Evolutionary conservation across 495 filamentous ascomycete genomes (phyloP).

Genomic region (Xylaria curta): DNA sequence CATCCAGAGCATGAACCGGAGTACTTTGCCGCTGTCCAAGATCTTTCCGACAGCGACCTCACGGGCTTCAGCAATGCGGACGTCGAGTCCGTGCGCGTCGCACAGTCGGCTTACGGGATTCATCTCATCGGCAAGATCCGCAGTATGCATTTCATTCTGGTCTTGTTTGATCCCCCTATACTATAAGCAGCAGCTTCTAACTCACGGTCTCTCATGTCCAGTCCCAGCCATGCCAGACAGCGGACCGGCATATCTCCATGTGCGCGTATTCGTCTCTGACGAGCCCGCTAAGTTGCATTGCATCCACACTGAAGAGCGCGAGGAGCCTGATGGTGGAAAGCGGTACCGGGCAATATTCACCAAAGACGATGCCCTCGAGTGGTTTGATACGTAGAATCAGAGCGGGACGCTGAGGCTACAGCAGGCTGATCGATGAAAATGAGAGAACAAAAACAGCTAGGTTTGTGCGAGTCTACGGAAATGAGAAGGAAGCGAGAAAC

Average conservation of each 20-base stretch:
- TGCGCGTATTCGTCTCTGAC: constrained; percentile 58
- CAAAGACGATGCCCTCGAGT: constrained; percentile 59
- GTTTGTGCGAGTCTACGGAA: neutral
- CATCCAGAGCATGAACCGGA: constrained; percentile 54
- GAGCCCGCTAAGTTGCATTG: constrained; percentile 57
- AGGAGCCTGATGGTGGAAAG: constrained; percentile 50
- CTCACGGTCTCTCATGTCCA: neutral
- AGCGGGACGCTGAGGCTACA: neutral
- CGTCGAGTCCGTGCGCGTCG: constrained; percentile 58
- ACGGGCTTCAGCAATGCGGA: constrained; percentile 54
- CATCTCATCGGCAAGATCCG: constrained; percentile 64
- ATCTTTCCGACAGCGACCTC: constrained; percentile 55
- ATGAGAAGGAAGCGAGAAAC: neutral
- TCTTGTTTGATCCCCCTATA: neutral
- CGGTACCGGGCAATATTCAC: constrained; percentile 59
- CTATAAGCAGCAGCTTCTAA: neutral
- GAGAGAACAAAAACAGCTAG: neutral
- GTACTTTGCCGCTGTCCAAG: constrained; percentile 56
- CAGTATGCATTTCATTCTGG: constrained; percentile 1
- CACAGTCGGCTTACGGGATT: constrained; percentile 58
- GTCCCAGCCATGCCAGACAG: constrained; percentile 51
- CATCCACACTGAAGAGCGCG: constrained; percentile 59
- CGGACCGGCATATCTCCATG: constrained; percentile 54
- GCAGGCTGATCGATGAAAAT: no score
- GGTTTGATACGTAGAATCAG: constrained; percentile 59